These are phyloP conservation scores for Pezicula rhizophila DNA, from an alignment of 2,329 filamentous ascomycete genomes.

Conservation along the genomic window DNA sequence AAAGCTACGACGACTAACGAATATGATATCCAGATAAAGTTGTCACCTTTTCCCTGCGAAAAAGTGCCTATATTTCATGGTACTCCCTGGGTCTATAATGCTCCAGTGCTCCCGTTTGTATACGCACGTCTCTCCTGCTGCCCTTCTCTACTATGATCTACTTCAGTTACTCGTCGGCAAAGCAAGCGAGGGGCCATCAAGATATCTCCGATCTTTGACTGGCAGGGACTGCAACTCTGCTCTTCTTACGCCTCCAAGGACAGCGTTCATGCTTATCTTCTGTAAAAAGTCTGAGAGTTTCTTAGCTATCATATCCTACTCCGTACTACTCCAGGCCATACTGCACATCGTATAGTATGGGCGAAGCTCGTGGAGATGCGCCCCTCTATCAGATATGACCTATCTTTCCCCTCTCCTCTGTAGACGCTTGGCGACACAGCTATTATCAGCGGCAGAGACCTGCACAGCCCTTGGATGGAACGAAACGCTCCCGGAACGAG, in stretches of 20 bases:
- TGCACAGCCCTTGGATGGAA: neutral
- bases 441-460: no score
- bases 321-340: no score
- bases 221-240: slow-evolving; percentile 5
- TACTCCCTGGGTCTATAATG: slow-evolving; percentile 9
- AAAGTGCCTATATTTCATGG: slow-evolving; percentile 6
- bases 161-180: slow-evolving; percentile 9
- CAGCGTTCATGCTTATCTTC: neutral
- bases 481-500: slow-evolving; percentile 1
- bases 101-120: slow-evolving; percentile 5
- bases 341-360: no score
- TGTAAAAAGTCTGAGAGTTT: slow-evolving; percentile 3
- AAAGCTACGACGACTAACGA: no score
- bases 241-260: slow-evolving; percentile 10
- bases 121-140: slow-evolving; percentile 19
- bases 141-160: slow-evolving; percentile 4
- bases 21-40: slow-evolving; percentile 2
- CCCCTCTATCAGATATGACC: no score
- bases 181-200: slow-evolving; percentile 4
- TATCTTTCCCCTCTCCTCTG: slow-evolving; percentile 2
- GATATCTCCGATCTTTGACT: slow-evolving; percentile 1
- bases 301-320: no score
- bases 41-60: neutral
- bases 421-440: no score
- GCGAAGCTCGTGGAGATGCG: no score